Conservation (phyloP, 257 asterid genomes). For the Primulina huaijiensis region DNA sequence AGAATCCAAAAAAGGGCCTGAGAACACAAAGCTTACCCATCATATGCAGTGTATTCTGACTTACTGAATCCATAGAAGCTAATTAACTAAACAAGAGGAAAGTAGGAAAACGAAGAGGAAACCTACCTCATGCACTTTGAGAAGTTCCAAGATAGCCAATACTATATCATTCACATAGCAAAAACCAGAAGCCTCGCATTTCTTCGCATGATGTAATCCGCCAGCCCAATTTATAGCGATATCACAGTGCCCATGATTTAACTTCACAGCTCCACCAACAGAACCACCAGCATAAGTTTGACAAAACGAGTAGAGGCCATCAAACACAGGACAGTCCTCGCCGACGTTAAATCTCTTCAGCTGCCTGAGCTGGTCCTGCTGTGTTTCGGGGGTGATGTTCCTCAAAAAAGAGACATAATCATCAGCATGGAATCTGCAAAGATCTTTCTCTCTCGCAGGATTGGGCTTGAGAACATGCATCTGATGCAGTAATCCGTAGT, state of each 20-base stretch:
- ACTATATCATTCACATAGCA: slow-evolving; percentile 62
- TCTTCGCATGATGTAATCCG: slow-evolving; percentile 62
- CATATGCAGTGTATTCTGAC: background rate
- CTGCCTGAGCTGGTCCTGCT: slow-evolving; percentile 61
- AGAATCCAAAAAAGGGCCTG: slow-evolving; percentile 9
- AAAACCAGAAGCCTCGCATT: slow-evolving; percentile 65
- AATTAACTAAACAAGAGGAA: slow-evolving; percentile 1
- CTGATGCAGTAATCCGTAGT: slow-evolving; percentile 55
- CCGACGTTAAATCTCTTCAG: slow-evolving; percentile 62
- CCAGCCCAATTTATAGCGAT: slow-evolving; percentile 69
- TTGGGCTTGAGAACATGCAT: slow-evolving; percentile 63
- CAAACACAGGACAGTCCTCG: slow-evolving; percentile 62
- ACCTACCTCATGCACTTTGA: slow-evolving; percentile 53
- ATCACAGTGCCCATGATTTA: slow-evolving; percentile 58
- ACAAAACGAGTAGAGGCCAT: slow-evolving; percentile 57
- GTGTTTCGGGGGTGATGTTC: slow-evolving; percentile 61
- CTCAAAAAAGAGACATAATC: slow-evolving; percentile 53
- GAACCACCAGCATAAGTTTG: slow-evolving; percentile 68
- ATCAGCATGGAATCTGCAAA: slow-evolving; percentile 56
- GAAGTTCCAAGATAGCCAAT: slow-evolving; percentile 59
- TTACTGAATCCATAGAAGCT: background rate
- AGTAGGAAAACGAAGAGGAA: background rate
- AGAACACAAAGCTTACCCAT: slow-evolving; percentile 3
- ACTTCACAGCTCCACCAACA: slow-evolving; percentile 62
- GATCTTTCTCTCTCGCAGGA: slow-evolving; percentile 66